Conservation (phyloP, 2,329 filamentous ascomycete genomes). For the Fusarium annulatum region DNA sequence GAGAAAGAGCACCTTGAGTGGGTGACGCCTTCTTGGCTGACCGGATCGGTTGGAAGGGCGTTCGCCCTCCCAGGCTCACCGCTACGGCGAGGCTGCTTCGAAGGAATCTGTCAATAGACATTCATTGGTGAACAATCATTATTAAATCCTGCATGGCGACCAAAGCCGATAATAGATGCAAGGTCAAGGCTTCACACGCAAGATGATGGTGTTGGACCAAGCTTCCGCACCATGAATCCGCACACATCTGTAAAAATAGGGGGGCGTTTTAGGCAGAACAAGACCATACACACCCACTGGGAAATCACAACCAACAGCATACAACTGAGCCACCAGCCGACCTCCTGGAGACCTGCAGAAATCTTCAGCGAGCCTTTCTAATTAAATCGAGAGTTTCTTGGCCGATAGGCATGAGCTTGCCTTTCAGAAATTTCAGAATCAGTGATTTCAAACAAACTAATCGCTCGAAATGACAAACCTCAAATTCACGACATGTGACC, state of each 20-base stretch:
- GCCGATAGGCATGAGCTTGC: background rate
- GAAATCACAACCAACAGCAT: background rate
- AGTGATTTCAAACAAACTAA: background rate
- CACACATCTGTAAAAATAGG: conserved; percentile 15
- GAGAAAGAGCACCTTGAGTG: background rate
- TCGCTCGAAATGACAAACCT: background rate
- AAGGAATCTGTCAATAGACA: background rate
- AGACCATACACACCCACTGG: background rate
- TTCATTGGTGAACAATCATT: background rate
- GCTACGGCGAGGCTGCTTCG: background rate
- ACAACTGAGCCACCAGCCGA: background rate
- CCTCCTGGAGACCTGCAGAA: background rate
- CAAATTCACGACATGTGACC: background rate
- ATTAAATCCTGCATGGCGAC: background rate
- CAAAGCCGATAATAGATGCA: background rate
- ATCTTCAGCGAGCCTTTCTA: background rate
- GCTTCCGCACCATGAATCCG: background rate
- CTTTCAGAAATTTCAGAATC: background rate
- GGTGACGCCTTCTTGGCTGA: background rate
- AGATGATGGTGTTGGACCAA: background rate
- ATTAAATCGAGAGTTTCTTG: background rate
- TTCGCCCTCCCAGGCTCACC: conserved; percentile 3
- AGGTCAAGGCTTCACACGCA: background rate
- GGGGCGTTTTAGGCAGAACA: conserved; percentile 8
- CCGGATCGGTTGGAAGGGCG: background rate